These are phyloP conservation scores for Leishmania tropica DNA, from an alignment of 208 protist species.

Conservation along the genomic window DNA sequence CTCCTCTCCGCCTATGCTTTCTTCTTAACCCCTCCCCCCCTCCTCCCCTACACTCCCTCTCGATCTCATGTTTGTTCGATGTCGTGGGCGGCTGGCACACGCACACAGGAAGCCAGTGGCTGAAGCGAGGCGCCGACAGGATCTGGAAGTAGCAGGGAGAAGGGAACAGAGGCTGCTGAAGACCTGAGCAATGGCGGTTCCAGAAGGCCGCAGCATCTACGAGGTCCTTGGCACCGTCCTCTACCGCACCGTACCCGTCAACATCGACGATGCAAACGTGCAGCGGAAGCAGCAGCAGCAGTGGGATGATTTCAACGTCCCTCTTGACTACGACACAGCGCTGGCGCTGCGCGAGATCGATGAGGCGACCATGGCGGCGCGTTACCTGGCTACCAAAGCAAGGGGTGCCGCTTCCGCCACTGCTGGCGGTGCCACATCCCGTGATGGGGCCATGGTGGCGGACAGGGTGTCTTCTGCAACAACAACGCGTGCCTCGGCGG, in stretches of 20 bases:
- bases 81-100: background rate
- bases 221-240: slow-evolving; percentile 71
- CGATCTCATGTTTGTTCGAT: background rate
- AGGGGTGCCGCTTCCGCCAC: background rate
- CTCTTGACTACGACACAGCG: slow-evolving; percentile 31
- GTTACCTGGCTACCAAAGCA: background rate
- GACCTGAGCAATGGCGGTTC: slow-evolving; percentile 35
- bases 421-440: background rate
- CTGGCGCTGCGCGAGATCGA: slow-evolving; percentile 18
- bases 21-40: too few relatives aligned
- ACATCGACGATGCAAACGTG: slow-evolving; percentile 11
- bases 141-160: background rate
- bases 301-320: slow-evolving; percentile 8
- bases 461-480: background rate
- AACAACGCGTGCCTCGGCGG: background rate
- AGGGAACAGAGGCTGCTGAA: background rate
- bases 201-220: slow-evolving; percentile 63
- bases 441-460: background rate
- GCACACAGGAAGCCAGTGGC: background rate
- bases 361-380: slow-evolving; percentile 2
- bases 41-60: background rate
- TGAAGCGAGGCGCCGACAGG: background rate
- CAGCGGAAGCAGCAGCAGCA: slow-evolving; percentile 13
- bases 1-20: too few relatives aligned
- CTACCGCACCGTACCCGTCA: slow-evolving; percentile 52